A percentile compares a stretch with the other conserved stretches of the same genome.
Evolutionary conservation across 73 alveolate genomes (phyloP).

Genomic region (Effrenium voratum): DNA sequence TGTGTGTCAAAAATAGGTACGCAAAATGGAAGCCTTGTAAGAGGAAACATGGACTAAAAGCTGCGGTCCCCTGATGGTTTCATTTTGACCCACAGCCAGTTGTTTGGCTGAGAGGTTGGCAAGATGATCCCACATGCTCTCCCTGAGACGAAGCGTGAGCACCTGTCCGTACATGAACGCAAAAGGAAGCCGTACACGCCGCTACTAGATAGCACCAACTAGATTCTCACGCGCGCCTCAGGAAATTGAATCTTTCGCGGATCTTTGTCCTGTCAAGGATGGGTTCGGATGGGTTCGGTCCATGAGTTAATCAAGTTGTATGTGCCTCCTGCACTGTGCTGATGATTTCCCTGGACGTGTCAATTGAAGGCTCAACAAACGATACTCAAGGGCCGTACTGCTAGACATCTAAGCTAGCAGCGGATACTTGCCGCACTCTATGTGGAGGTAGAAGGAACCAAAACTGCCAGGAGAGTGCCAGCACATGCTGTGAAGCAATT

Average conservation of each 20-base stretch:
- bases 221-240: neutral
- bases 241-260: conserved; percentile 45
- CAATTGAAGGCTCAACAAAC: neutral
- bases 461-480: neutral
- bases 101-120: neutral
- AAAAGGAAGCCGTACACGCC: neutral
- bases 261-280: neutral
- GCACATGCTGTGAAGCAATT: neutral
- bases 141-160: conserved; percentile 24
- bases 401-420: neutral
- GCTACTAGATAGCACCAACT: too few species aligned
- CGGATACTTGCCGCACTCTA: conserved; percentile 45
- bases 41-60: too few species aligned
- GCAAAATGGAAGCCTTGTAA: too few species aligned
- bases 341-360: conserved; percentile 42
- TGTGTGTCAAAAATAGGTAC: too few species aligned
- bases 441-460: conserved; percentile 28
- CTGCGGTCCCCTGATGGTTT: neutral
- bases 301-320: neutral
- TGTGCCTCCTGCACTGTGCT: conserved; percentile 40
- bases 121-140: conserved; percentile 42
- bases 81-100: neutral
- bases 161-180: neutral
- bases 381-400: too few species aligned
- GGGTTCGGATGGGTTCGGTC: neutral